Conservation (phyloP, 1,284 basidiomycete species). For the Ceratobasidium sp. region DNA sequence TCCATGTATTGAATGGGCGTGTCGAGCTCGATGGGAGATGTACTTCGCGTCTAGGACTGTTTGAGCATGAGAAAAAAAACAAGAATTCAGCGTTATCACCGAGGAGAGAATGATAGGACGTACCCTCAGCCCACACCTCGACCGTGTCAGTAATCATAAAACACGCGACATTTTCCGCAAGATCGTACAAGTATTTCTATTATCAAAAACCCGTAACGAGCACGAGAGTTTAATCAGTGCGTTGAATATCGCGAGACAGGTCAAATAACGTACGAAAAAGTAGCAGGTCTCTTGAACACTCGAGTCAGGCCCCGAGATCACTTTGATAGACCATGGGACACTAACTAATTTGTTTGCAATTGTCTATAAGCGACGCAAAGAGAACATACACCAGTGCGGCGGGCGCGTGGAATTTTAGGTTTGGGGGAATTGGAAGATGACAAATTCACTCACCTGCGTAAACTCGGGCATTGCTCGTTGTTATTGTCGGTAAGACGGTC, state of each 20-base stretch:
- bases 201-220: too few species aligned
- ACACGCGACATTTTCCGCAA: background rate
- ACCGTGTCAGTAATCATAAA: constrained; percentile 34
- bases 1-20: constrained; percentile 23
- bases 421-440: too few species aligned
- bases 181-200: constrained; percentile 31
- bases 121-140: constrained; percentile 40
- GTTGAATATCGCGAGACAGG: too few species aligned
- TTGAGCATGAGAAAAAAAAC: background rate
- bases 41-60: constrained; percentile 37
- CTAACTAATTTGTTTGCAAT: constrained; percentile 9
- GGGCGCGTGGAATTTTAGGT: background rate
- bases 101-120: background rate
- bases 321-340: constrained; percentile 36
- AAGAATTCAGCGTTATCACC: background rate
- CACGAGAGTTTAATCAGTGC: background rate
- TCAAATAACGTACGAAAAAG: constrained; percentile 23
- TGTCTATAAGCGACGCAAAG: background rate
- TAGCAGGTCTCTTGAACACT: constrained; percentile 18
- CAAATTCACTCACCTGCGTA: constrained; percentile 11
- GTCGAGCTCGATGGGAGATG: constrained; percentile 36
- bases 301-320: background rate
- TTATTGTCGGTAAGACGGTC: too few species aligned
- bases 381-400: background rate
- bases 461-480: constrained; percentile 40